Conservation (phyloP, 306 rosid species). For the Cucurbita moschata region DNA sequence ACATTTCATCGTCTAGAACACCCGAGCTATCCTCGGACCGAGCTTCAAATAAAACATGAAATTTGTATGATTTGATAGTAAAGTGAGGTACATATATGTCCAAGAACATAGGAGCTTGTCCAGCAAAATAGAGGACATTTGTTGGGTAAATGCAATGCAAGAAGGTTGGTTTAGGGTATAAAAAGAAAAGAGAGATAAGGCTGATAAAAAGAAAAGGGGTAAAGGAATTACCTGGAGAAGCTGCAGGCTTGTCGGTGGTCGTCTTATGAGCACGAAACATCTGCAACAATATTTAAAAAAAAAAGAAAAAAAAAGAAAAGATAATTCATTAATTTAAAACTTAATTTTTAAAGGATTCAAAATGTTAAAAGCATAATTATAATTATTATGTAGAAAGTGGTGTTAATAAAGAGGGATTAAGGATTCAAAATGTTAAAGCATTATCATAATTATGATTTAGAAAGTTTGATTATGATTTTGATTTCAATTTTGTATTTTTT, state of each 20-base stretch:
- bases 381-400: background rate
- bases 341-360: background rate
- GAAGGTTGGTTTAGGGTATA: constrained; percentile 1
- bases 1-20: background rate
- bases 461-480: too few species aligned
- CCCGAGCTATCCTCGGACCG: background rate
- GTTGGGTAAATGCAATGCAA: background rate
- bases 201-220: background rate
- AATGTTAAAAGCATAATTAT: background rate
- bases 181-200: background rate
- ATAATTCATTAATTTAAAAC: background rate
- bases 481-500: too few species aligned
- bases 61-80: too few species aligned
- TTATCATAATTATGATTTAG: too few species aligned
- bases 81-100: background rate
- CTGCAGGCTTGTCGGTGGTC: background rate
- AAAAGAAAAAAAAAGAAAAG: too few species aligned
- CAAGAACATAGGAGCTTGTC: background rate
- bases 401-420: too few species aligned
- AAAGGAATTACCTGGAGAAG: constrained; percentile 1
- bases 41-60: background rate
- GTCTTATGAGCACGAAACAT: constrained; percentile 1
- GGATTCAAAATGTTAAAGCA: too few species aligned
- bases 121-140: background rate
- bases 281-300: background rate